A percentile compares a stretch with the other conserved stretches of the same genome.
These are phyloP conservation scores for Collariella sp. DNA, from an alignment of 495 filamentous ascomycete genomes.

Conservation along the genomic window DNA sequence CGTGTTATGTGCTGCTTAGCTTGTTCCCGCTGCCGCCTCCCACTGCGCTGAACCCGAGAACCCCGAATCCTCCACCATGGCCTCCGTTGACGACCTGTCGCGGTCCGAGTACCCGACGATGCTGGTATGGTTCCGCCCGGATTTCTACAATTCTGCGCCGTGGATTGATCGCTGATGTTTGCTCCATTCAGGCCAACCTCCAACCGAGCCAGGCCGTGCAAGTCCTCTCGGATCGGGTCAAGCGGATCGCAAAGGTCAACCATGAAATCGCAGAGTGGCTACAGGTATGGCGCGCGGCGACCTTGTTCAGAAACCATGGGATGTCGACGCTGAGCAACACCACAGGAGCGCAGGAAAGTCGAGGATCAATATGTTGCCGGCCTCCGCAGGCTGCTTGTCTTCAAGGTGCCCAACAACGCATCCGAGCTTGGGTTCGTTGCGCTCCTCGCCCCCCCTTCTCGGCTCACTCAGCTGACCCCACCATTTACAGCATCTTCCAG, in stretches of 20 bases:
- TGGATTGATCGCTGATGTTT: constrained; percentile 17
- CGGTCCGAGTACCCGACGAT: constrained; percentile 91
- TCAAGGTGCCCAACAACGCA: constrained; percentile 59
- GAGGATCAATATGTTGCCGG: constrained; percentile 86
- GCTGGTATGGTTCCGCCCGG: constrained; percentile 57
- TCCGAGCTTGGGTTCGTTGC: constrained; percentile 72
- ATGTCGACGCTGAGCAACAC: constrained; percentile 21
- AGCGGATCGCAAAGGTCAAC: constrained; percentile 79
- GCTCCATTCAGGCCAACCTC: constrained; percentile 56
- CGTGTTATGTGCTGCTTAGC: constrained; percentile 25
- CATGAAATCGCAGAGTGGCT: constrained; percentile 93
- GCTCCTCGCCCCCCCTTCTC: constrained; percentile 2
- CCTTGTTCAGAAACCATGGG: neutral
- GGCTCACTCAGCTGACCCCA: constrained; percentile 13
- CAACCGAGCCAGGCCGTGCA: constrained; percentile 78
- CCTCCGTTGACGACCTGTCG: constrained; percentile 60
- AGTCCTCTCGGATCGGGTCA: constrained; percentile 79
- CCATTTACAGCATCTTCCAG: constrained; percentile 65
- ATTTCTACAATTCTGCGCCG: no score
- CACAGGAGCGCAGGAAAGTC: constrained; percentile 83
- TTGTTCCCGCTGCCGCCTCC: neutral
- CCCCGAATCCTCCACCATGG: constrained; percentile 6
- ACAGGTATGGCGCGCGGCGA: constrained; percentile 53
- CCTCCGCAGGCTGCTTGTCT: constrained; percentile 69
- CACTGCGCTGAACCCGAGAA: constrained; percentile 3